Evolutionary conservation across 2,329 filamentous ascomycete genomes (phyloP), one percentile per base, ranked within the genome.

Genomic region (Graphilbum ipis-grandicollis): DNA sequence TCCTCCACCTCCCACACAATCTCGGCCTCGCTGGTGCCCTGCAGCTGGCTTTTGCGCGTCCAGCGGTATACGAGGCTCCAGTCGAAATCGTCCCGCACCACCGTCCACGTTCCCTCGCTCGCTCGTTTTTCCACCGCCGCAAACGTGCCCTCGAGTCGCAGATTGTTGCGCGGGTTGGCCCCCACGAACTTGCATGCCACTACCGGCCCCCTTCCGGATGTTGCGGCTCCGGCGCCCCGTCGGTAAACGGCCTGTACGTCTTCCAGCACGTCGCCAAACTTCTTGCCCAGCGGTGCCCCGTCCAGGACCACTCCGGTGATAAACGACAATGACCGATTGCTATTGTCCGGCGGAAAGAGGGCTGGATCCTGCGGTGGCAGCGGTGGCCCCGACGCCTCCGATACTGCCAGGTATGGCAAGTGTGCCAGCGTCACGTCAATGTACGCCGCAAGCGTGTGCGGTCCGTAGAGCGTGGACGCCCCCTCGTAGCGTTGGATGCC

Each of bases 81-180:
- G 52, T 94, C 86, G 4, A 59, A 58, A 50, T 94, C 88, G 41
- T 75, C 71, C 14, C 74, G 65, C 3, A 90, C 68, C 30, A 60
- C 63, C 8, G 54, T 57, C 88, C 88, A 94, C 0, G 36, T 38
- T 7, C 14, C 8, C 14, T 13, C 26, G 5, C 26, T 4, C 14
- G 10, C 6, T 15, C 12, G 10, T 18, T 62, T 63, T 59, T 94
- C 85, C 0, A 94, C 68, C 0, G 79, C 71, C 0, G 77, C 77
- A 54, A 75, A 94, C 0, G 84, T 93, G 3, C 65, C 66, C 48
- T 82, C 86, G 2, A 83, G 71, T 2, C 75, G 71, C 22, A 94
- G 69, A 44, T 93, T 80, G 53, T 94, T 94, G 22, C 88, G 71
- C 14, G 88, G 88, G 49, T 93, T 93, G 1, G 86, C 86, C 14